phyloP scores from a whole-genome alignment of 2,329 filamentous ascomycete genomes.

The Aureobasidium sp. region DNA sequence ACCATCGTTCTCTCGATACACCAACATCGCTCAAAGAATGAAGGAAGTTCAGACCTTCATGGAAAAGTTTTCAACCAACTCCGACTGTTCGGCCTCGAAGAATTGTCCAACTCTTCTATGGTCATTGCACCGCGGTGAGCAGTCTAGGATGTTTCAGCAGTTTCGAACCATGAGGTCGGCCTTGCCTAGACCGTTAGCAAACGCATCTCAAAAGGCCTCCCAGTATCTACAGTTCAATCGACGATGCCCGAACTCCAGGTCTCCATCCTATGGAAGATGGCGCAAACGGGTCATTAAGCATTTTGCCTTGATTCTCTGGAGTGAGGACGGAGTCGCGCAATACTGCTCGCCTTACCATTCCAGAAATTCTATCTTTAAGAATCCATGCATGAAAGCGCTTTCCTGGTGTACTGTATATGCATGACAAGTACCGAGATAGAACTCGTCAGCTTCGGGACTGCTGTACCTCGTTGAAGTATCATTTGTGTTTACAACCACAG shows the following conservation, averaged over 20 bases:
- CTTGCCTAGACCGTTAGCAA: neutral
- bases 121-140: neutral
- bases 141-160: neutral
- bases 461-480: neutral
- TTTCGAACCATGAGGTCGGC: neutral
- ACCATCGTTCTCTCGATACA: slow-evolving; percentile 1
- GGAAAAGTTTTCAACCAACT: neutral
- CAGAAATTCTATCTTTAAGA: neutral
- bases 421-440: slow-evolving; percentile 1
- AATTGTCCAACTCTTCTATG: neutral
- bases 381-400: neutral
- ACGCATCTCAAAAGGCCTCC: neutral
- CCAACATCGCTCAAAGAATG: neutral
- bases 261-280: neutral
- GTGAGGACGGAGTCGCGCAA: neutral
- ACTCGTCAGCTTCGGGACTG: neutral
- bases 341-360: neutral
- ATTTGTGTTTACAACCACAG: no score
- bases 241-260: slow-evolving; percentile 5
- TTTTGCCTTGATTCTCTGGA: neutral
- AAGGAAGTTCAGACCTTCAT: neutral
- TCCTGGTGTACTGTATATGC: neutral
- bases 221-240: neutral
- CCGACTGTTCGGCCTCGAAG: neutral
- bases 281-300: neutral